Base-by-base conservation (phyloP, 164 flowering plant species). In the Macadamia tetraphylla region DNA sequence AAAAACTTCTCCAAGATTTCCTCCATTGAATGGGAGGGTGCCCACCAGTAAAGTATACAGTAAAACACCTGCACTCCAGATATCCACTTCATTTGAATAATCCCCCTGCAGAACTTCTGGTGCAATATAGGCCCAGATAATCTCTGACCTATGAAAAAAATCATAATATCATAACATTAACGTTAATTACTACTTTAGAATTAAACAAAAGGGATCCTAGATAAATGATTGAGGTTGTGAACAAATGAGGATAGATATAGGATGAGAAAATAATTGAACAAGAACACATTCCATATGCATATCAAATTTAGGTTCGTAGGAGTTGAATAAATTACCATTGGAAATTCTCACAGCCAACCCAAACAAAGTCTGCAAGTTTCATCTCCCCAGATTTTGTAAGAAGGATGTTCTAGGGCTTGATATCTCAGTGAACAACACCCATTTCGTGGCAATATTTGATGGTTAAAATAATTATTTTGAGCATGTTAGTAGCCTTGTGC, bases 11-110 rank as follows among this genome's bases (percentile, higher is more conserved):
- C 90, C 96, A 66, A 87, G 61, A 1, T 94, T 85, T 55, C 87
- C 86, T 23, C 99, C 97, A 72, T 86, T 80, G 73, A 94, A 94
- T 15, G 99, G 99, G 31, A 92, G 97, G 48, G 56, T 35, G 57
- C 96, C 95, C 65, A 81, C 81, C 76, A 94, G 78, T 31, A 94
- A 94, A 11, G 88, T 92, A 74, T 94, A 88, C n/a, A 94, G 81
- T 58, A 94, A 92, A n/a, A 94, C 92, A 67, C 99, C 99, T 59
- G 96, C 99, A 85, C 97, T 82, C 97, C 99, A 94, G 12, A 92
- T 85, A 76, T 94, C 99, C 63, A 86, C 97, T 78, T 92, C 92
- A 82, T 90, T 94, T 3, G 91, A 81, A 73, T 94, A 94, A 67
- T 89, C 77, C 18, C 97, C 99, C 7, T 58, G 53, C 66, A 94